Evolutionary conservation across 208 protist genomes (phyloP).

Genomic region (Trypanosoma scelopori): DNA sequence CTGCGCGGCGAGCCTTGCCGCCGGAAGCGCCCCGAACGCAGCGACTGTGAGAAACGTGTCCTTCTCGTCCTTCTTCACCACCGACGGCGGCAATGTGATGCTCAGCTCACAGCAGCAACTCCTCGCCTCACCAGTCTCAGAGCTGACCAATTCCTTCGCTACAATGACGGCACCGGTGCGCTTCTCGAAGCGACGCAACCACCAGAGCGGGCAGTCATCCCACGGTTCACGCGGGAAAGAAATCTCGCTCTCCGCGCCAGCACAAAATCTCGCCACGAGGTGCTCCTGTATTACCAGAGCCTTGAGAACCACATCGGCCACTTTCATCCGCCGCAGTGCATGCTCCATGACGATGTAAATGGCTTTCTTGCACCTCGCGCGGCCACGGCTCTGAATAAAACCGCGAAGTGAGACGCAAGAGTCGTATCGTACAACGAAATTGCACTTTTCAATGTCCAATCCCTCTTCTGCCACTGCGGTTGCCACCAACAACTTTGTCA

Average conservation of each 20-base stretch:
- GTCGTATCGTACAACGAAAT: conserved; percentile 61
- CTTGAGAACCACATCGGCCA: not conserved
- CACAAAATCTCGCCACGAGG: not conserved
- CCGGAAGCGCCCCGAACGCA: too few species aligned
- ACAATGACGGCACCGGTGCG: not conserved
- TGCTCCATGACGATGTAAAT: conserved; percentile 48
- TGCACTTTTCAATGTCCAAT: conserved; percentile 65
- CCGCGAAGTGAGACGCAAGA: conserved; percentile 33
- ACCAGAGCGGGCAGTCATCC: conserved; percentile 1
- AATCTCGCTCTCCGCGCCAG: not conserved
- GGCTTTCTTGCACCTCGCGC: conserved; percentile 41
- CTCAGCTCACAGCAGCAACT: not conserved
- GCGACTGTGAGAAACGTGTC: too few species aligned
- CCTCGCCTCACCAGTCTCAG: not conserved
- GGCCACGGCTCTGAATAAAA: conserved; percentile 71
- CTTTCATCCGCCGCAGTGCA: conserved; percentile 5
- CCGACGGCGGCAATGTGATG: not conserved
- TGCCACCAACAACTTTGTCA: conserved; percentile 58
- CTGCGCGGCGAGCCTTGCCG: too few species aligned
- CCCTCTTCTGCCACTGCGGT: conserved; percentile 78
- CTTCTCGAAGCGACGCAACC: conserved; percentile 9
- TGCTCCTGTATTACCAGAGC: conserved; percentile 11
- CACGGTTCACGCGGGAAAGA: not conserved
- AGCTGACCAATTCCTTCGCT: not conserved
- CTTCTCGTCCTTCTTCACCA: too few species aligned